Evolutionary conservation across 768 basidiomycete species (phyloP), one percentile per base, ranked within the genome.

Genomic region (Wakefieldia striispora): DNA sequence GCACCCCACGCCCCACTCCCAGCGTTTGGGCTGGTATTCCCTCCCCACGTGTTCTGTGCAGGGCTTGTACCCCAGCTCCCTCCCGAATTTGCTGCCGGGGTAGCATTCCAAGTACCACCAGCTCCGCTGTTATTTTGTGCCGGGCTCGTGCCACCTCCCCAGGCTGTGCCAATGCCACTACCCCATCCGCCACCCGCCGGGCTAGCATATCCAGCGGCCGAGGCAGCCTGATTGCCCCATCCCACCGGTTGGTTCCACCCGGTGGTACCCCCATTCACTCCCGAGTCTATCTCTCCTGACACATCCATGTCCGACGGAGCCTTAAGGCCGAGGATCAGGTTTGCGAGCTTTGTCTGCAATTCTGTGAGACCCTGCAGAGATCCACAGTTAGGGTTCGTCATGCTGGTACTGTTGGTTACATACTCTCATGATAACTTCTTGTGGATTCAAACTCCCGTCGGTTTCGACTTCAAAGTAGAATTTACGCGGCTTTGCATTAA

Each of bases 381-480:
- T 20, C 45, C n/a, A 43, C 33, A 6, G 38, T 49, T 1, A 49
- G 39, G 16, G 11, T 10, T 21, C n/a, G 20, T 39, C 14, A 29
- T 19, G 12, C 33, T 11, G 4, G 13, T 3, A 26, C 19, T 9
- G 11, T n/a, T 43, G 20, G 11, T 33, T 17, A 46, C 71, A 38
- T 43, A 87, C 91, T 80, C 84, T 91, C 78, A 87, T 82, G 16
- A 95, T 82, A 7, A 94, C 90, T 64, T 95, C 93, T 62, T 94
- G 89, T 0, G 92, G 91, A 10, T 80, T 80, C 29, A 95, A 67
- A 66, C 88, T 92, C 12, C 95, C 95, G 53, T 94, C 93, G 14
- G 91, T 91, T 72, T 99, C 97, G 6, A 95, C 90, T 53, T 93
- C 88, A 57, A 94, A 82, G 68, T 98, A 99, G 67, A 95, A 99